Percentiles rank a stretch among this genome's conserved stretches.
Evolutionary conservation across 192 early-diverging fungal genomes (phyloP).

Genomic region (Backusella parvicylindrica): DNA sequence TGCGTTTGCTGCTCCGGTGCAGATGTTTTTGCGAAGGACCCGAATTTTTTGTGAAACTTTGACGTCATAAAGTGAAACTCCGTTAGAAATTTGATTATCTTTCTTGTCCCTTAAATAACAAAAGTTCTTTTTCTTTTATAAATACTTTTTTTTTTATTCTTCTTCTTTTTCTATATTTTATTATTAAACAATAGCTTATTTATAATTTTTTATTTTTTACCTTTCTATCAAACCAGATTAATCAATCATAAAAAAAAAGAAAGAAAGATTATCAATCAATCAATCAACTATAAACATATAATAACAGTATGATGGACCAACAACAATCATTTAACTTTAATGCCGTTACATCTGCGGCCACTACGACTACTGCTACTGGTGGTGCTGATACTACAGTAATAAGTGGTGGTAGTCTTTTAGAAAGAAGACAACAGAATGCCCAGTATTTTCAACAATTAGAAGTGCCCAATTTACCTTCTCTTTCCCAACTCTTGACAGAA

Average conservation of each 20-base stretch:
- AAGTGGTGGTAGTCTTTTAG: neutral
- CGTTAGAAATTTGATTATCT: neutral
- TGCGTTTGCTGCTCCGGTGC: neutral
- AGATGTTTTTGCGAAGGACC: neutral
- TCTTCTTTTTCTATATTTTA: neutral
- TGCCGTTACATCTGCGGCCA: too few relatives aligned
- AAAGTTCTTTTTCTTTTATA: neutral
- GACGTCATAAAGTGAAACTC: neutral
- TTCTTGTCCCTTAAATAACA: neutral
- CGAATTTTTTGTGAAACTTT: neutral
- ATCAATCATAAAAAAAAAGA: too few relatives aligned
- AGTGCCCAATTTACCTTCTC: conserved; percentile 7
- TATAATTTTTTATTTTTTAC: too few relatives aligned
- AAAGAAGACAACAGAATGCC: conserved; percentile 1
- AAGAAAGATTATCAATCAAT: too few relatives aligned
- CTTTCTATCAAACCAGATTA: neutral
- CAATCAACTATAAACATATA: neutral
- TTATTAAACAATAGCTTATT: too few relatives aligned
- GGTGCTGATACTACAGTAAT: neutral
- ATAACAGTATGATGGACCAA: neutral
- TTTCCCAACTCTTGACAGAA: conserved; percentile 7
- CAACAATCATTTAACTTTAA: neutral
- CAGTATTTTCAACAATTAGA: conserved; percentile 7
- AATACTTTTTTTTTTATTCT: neutral
- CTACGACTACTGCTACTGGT: neutral